Evolutionary conservation across 2,329 filamentous ascomycete species (phyloP), one percentile per base, ranked within the genome.

Genomic region (Penicillium vulpinum): DNA sequence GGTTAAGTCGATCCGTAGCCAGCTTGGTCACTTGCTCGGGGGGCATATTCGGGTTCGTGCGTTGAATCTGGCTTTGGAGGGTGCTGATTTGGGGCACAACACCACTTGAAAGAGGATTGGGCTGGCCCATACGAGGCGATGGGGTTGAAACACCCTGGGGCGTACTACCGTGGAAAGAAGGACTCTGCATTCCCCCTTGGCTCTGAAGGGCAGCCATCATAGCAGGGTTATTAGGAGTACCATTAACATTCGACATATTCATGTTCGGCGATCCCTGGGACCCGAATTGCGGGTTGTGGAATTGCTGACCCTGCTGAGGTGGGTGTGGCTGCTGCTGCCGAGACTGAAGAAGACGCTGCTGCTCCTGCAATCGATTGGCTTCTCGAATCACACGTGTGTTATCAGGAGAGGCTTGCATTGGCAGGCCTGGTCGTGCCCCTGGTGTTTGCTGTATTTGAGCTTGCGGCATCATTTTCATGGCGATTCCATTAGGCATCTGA

Each of bases 331-430:
- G 74, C 52, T 77, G 75, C 49, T 77, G 75, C 28, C 75, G 73
- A 48, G 75, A 75, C 57, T 89, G 86, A 11, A 88, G 81, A 40
- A 90, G 85, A 41, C 85, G 83, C 53, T 86, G 85, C 59, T 77
- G 77, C 59, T 78, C 75, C 67, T 80, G 78, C 31, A 80, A 68
- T 41, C 78, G 75, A 59, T 72, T 78, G 31, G 76, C 78, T 68
- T 81, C 78, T 45, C 78, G 74, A 35, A 79, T 74, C 26, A 81
- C 75, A 10, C 79, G 76, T 35, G 77, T 70, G 59, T 78, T 78
- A 53, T 81, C 77, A 5, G 78, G 75, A 33, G 77, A 77, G 9
- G 86, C 83, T 66, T 88, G 86, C 64, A 88, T 77, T 21, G 73
- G 68, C 53, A 77, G 69, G 21, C 75, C 74, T 51, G 76, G 71